Percentiles rank a stretch among this genome's conserved stretches.
Evolutionary conservation across 352 stramenopile genomes (phyloP).

Genomic region (Phytophthora sojae): DNA sequence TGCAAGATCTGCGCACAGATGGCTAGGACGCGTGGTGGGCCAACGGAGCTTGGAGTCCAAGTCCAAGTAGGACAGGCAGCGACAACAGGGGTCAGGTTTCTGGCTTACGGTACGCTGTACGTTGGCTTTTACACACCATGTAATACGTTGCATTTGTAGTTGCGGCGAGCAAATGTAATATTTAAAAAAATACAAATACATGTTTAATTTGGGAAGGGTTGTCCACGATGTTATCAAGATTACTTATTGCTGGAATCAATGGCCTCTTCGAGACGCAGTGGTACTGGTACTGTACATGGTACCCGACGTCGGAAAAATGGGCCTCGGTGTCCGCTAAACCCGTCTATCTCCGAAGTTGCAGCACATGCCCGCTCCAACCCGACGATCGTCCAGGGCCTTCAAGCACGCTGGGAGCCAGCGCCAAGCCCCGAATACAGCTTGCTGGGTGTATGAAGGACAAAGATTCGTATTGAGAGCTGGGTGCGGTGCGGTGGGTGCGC

Average conservation of each 20-base stretch:
- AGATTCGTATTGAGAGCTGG: not conserved
- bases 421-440: not conserved
- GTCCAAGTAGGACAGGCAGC: constrained; percentile 3
- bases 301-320: not conserved
- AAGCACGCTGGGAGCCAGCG: not conserved
- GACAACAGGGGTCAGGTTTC: not conserved
- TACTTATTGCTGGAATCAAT: too few relatives aligned
- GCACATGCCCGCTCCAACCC: not conserved
- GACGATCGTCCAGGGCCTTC: not conserved
- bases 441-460: not conserved
- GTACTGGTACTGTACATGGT: too few relatives aligned
- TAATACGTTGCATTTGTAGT: too few relatives aligned
- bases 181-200: too few relatives aligned
- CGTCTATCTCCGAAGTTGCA: not conserved
- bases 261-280: too few relatives aligned
- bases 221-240: too few relatives aligned
- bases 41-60: not conserved
- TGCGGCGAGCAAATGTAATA: too few relatives aligned
- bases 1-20: constrained; percentile 3
- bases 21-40: not conserved
- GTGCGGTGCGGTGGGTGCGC: not conserved
- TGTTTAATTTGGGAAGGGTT: too few relatives aligned
- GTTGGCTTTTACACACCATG: too few relatives aligned
- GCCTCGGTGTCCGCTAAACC: not conserved
- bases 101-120: too few relatives aligned